phyloP scores from a whole-genome alignment of 441 rosid species.

The Eutrema salsugineum region DNA sequence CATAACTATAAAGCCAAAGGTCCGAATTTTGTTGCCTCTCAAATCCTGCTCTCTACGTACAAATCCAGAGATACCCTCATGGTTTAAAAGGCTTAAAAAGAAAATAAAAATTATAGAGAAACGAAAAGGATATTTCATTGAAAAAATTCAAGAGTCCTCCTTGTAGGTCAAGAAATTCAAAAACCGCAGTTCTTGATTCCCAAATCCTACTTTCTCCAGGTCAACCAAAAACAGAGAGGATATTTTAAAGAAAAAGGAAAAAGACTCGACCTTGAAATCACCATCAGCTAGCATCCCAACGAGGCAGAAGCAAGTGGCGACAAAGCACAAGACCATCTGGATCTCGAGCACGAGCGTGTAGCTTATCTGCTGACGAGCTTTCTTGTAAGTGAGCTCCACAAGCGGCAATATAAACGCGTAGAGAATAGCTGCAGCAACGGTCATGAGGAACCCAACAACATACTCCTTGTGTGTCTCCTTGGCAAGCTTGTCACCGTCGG shows the following conservation, averaged over 20 bases:
- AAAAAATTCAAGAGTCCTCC: not conserved
- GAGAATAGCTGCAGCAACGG: slow-evolving; percentile 44
- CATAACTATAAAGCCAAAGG: no score
- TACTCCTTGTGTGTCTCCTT: slow-evolving; percentile 37
- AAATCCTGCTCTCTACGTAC: no score
- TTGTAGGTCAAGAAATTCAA: not conserved
- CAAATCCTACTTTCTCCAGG: not conserved
- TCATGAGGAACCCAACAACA: slow-evolving; percentile 42
- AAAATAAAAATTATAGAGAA: no score
- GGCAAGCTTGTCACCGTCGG: slow-evolving; percentile 43
- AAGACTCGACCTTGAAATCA: slow-evolving; percentile 39
- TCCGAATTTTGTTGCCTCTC: no score
- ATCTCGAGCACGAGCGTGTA: slow-evolving; percentile 59
- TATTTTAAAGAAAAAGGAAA: not conserved
- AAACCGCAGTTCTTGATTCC: not conserved
- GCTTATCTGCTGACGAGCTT: slow-evolving; percentile 41
- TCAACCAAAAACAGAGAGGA: not conserved
- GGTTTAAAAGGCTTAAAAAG: no score
- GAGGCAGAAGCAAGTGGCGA: slow-evolving; percentile 45
- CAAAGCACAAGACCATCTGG: slow-evolving; percentile 48
- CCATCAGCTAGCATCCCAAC: slow-evolving; percentile 48
- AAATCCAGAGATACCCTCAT: no score
- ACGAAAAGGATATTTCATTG: no score
- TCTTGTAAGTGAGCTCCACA: slow-evolving; percentile 59
- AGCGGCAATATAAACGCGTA: slow-evolving; percentile 56